Conservation (phyloP, 306 rosid species). For the Rosa multiflora region DNA sequence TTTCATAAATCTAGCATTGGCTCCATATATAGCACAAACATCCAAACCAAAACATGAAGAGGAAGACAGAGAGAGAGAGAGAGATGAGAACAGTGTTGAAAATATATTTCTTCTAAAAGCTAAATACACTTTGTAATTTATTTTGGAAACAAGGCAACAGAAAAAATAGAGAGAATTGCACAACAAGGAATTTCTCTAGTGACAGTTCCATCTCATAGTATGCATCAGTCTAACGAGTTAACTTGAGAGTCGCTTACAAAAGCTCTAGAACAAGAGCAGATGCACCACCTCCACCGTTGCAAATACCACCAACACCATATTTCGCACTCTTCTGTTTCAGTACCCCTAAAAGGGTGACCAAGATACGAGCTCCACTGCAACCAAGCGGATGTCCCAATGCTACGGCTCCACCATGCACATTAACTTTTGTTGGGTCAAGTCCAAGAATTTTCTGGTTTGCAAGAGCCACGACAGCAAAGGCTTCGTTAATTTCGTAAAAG, state of each 20-base stretch:
- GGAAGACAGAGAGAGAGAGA: neutral
- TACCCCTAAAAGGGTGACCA: conserved; percentile 96
- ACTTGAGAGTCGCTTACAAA: conserved; percentile 38
- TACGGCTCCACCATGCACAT: conserved; percentile 95
- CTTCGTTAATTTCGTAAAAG: conserved; percentile 94
- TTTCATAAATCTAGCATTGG: neutral
- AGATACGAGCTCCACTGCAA: conserved; percentile 97
- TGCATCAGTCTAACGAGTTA: conserved; percentile 6
- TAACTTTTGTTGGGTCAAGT: conserved; percentile 69
- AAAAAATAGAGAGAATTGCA: conserved; percentile 12
- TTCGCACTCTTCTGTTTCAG: conserved; percentile 84
- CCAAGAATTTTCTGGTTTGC: conserved; percentile 95
- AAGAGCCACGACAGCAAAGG: conserved; percentile 96
- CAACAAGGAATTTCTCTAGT: conserved; percentile 22
- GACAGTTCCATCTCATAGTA: conserved; percentile 23
- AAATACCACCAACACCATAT: conserved; percentile 91
- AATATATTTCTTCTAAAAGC: conserved; percentile 23
- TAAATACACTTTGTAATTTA: conserved; percentile 31
- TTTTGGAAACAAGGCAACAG: conserved; percentile 25
- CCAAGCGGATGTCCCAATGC: conserved; percentile 99
- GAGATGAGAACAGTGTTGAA: neutral
- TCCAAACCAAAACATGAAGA: neutral
- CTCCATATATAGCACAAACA: neutral
- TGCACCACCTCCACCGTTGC: conserved; percentile 99
- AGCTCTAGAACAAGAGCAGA: conserved; percentile 98